Evolutionary conservation across 768 basidiomycete genomes (phyloP), one percentile per base, ranked within the genome.

Genomic region (Phaffia australis): DNA sequence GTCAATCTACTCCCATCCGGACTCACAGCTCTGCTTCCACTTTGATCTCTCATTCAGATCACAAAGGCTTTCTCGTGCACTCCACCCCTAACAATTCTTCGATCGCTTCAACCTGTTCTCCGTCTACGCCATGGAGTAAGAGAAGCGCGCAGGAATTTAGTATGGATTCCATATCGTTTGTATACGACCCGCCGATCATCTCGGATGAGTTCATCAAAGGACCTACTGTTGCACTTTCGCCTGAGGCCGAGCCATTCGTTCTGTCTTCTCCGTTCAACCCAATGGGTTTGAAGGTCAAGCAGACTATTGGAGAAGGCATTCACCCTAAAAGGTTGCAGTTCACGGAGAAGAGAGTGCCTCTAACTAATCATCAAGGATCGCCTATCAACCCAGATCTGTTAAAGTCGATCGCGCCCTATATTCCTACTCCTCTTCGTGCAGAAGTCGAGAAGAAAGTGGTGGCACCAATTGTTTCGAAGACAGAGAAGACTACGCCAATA

Each of bases 171-270:
- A 49, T 67, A 55, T 62, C 60, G 18, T 62, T 67, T 61, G 29
- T 67, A 55, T 60, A 67, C 60, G 66, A 67, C 21, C 55, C 51
- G 0, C 19, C 55, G 18, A 35, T 25, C 60, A 42, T 67, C 55
- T 67, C 66, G 56, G 66, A 67, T 35, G 48, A 48, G 47, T 67
- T 67, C 60, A 11, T 60, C 8, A 54, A 32, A 47, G 60, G 60
- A 25, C 23, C 52, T 15, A 30, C 47, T 3, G 14, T 35, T 7
- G 48, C 32, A 14, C 65, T 66, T 23, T 66, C 65, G 16, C 65
- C 65, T 15, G 30, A 49, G 25, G 65, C 65, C 3, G 25, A 30
- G 46, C 66, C 66, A 5, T 67, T 67, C 49, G 46, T 42, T 42
- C 35, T 42, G 11, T 60, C 42, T 56, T 27, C 15, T 18, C 32